Conservation (phyloP, 495 filamentous ascomycete species). For the Chaetomidium leptoderma region DNA sequence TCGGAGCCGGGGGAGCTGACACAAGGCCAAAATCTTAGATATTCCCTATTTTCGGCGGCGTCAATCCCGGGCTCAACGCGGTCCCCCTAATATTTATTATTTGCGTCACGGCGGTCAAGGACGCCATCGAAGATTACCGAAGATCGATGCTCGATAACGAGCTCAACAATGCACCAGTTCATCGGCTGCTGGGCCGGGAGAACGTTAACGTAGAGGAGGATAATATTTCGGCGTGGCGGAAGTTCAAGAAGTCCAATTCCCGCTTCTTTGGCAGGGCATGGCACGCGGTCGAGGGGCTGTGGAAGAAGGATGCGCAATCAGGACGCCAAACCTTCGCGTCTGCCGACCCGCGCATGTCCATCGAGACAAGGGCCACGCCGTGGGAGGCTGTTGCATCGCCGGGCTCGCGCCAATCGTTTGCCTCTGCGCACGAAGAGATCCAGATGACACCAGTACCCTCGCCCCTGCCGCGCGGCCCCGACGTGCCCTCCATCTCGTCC, state of each 20-base stretch:
- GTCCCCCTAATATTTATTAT: slow-evolving; percentile 94
- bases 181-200: slow-evolving; percentile 78
- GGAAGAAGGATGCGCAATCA: slow-evolving; percentile 42
- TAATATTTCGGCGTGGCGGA: slow-evolving; percentile 79
- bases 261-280: slow-evolving; percentile 57
- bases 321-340: slow-evolving; percentile 31
- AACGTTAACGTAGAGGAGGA: slow-evolving; percentile 94
- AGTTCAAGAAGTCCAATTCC: slow-evolving; percentile 84
- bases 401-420: slow-evolving; percentile 56
- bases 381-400: slow-evolving; percentile 57
- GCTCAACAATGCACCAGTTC: slow-evolving; percentile 93
- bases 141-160: slow-evolving; percentile 88
- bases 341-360: slow-evolving; percentile 56
- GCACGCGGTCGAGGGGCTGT: slow-evolving; percentile 37
- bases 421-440: slow-evolving; percentile 57
- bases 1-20: not conserved
- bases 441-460: slow-evolving; percentile 96
- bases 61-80: slow-evolving; percentile 83
- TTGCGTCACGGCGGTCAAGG: slow-evolving; percentile 85
- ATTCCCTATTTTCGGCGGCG: slow-evolving; percentile 91
- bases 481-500: slow-evolving; percentile 15
- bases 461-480: slow-evolving; percentile 52
- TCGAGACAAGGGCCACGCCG: slow-evolving; percentile 55
- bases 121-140: slow-evolving; percentile 97
- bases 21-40: slow-evolving; percentile 55